Base-by-base conservation (phyloP, 176 grass and related monocot genomes). In the Oryza longistaminata region DNA sequence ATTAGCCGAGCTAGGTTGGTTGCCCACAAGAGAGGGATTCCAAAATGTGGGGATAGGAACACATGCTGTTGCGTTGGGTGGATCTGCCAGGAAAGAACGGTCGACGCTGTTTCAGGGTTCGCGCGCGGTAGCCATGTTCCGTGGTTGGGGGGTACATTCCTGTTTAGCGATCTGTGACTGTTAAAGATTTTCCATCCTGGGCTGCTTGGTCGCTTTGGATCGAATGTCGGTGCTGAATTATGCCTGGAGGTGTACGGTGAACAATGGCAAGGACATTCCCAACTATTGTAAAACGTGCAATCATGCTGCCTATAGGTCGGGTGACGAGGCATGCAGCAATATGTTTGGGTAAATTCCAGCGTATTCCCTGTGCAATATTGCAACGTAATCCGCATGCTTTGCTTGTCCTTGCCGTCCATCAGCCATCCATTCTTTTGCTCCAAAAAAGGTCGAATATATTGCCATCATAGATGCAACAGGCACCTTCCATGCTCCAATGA, bases 11-110 rank as follows among this genome's bases (percentile, higher is more conserved):
- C 48, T 50, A 6, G 1, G 29, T 55, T 58, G 44, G 60, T 58
- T 83, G 67, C 75, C 81, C 22, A 10, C 1, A 21, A 50, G 15
- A 65, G 55, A 86, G 55, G 55, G 83, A 44, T 82, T 52, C 66
- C 19, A 77, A 40, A 40, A 60, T 17, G 66, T 72, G 66, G 73
- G 66, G 83, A 86, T 77, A 81, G 39, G 37, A 27, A 68, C 64
- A 68, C 64, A 26, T 11, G 14, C 4, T 13, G 70, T 45, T 46
- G 48, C 15, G 17, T 73, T 66, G 19, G 15, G 29, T 50, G n/a
- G 77, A 79, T 27, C 16, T 70, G 21, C 9, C 4, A 29, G 2
- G n/a, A 53, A 29, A 66, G 22, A 24, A 79, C 17, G 34, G 5
- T 25, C 49, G 53, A n/a, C 2, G 53, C n/a, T 42, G 42, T 52